Percentiles rank a stretch among this genome's conserved stretches.
Evolutionary conservation across 73 alveolate genomes (phyloP).

Genomic region (Durusdinium trenchii): DNA sequence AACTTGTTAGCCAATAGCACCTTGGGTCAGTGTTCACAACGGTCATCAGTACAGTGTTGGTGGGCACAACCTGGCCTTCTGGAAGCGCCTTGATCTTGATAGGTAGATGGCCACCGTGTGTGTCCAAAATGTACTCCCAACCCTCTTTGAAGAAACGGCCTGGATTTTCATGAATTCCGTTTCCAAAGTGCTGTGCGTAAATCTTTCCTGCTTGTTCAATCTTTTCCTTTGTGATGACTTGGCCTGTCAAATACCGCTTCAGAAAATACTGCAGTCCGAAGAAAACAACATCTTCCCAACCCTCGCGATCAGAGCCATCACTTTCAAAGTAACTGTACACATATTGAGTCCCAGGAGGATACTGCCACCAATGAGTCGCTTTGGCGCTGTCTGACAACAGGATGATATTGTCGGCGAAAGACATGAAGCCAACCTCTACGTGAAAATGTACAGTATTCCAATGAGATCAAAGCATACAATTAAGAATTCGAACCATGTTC

Average conservation of each 20-base stretch:
- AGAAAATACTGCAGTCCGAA: background rate
- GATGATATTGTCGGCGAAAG: background rate
- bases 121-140: conserved; percentile 1
- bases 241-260: background rate
- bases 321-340: conserved; percentile 10
- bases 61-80: background rate
- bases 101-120: background rate
- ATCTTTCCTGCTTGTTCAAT: background rate
- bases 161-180: background rate
- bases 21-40: background rate
- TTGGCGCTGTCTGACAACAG: background rate
- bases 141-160: conserved; percentile 8
- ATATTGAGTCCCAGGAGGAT: conserved; percentile 8
- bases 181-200: background rate
- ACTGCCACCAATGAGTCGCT: background rate
- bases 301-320: background rate
- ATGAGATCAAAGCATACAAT: too few species aligned
- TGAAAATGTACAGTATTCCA: too few species aligned
- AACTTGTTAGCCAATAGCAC: background rate
- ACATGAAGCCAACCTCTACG: too few species aligned
- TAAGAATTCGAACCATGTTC: too few species aligned
- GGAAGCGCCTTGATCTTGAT: conserved; percentile 8
- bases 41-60: background rate
- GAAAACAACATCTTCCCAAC: background rate
- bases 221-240: background rate